Conservation (phyloP, 345 rosid genomes). For the Cardiospermum halicacabum region DNA sequence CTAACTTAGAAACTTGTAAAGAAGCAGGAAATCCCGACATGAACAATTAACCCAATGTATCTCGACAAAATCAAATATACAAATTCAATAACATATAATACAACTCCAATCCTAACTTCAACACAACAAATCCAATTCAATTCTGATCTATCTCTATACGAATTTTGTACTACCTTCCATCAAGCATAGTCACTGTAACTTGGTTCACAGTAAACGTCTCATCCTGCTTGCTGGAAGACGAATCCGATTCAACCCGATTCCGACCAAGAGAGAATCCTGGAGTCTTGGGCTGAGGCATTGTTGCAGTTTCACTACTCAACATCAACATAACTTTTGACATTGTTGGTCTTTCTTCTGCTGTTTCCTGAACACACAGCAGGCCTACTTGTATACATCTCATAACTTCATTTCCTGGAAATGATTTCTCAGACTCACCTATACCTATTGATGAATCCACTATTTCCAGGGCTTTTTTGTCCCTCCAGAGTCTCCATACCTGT, state of each 20-base stretch:
- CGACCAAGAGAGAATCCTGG: conserved; percentile 68
- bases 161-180: conserved; percentile 60
- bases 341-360: conserved; percentile 61
- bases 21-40: too few relatives aligned
- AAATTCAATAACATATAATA: too few relatives aligned
- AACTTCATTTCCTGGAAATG: conserved; percentile 41
- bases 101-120: too few relatives aligned
- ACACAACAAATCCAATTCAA: too few relatives aligned
- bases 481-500: conserved; percentile 74
- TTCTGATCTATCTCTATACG: too few relatives aligned
- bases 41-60: too few relatives aligned
- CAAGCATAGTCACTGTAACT: conserved; percentile 64
- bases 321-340: conserved; percentile 63
- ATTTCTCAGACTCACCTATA: too few relatives aligned
- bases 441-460: conserved; percentile 35
- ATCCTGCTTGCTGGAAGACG: conserved; percentile 49
- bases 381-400: conserved; percentile 77
- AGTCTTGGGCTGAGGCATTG: conserved; percentile 54
- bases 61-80: too few relatives aligned
- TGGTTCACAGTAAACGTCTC: conserved; percentile 66
- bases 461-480: conserved; percentile 47
- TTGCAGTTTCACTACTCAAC: conserved; percentile 59
- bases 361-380: conserved; percentile 74
- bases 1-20: too few relatives aligned
- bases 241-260: conserved; percentile 43